Evolutionary conservation across 2,329 filamentous ascomycete species (phyloP), one percentile per base, ranked within the genome.

Genomic region (Colletotrichum noveboracense): DNA sequence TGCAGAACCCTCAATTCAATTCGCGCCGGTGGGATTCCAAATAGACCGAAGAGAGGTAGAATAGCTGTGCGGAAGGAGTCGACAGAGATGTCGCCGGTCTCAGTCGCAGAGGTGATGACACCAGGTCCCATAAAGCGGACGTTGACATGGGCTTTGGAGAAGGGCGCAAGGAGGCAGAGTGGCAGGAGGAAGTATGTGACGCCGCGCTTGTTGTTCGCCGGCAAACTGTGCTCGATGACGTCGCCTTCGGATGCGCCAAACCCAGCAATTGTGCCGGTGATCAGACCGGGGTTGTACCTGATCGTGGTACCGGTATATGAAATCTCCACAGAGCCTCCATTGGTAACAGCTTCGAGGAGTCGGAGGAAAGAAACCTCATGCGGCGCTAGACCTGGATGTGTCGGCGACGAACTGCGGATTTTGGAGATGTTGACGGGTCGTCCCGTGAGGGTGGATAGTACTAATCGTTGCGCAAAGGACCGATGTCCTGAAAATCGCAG

Each of bases 361-460:
- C 97, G 96, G 36, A 99, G 91, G 85, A 99, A 96, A 62, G 97
- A 98, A 81, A 98, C 93, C 86, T 99, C 97, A 87, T 98, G 94
- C 65, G 95, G 93, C 70, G 95, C 94, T 70, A 99, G 94, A 81
- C 97, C 97, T 2, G 97, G 96, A 80, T 94, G 93, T 55, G 95
- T 96, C 62, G 94, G 93, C 56, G 95, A 98, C 18, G 94, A 92
- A 78, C 95, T 93, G 81, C 97, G 95, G 87, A 99, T 98, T 85
- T 97, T 94, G 69, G 96, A 97, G 83, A 99, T 96, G 86, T 96
- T 96, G 71, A 98, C 88, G 4, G 97, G 93, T 48, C 94, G 92
- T 79, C 97, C 97, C 77, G 96, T 98, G 76, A 99, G 92, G 4
- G 97, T 98, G 24, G 97, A 93, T 70, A 99, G 93, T 60, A 98